Conservation (phyloP, 352 stramenopile species). For the Thalassiosira pacifica region DNA sequence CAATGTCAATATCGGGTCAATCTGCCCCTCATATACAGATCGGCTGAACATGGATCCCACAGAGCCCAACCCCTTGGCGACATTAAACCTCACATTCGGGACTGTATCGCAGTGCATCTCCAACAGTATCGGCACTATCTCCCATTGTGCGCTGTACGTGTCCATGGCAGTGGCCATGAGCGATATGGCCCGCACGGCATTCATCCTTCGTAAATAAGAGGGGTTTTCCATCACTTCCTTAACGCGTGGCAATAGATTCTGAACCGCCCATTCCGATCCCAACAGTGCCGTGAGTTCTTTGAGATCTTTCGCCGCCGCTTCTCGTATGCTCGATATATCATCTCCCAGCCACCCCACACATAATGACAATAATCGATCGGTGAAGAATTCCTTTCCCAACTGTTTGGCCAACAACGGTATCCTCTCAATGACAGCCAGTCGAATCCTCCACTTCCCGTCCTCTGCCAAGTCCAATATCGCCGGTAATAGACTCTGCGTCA, state of each 20-base stretch:
- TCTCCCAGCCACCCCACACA: conserved; percentile 98
- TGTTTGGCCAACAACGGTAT: conserved; percentile 96
- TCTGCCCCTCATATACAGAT: conserved; percentile 84
- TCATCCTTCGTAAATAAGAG: conserved; percentile 93
- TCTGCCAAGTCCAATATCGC: conserved; percentile 97
- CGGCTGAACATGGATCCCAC: conserved; percentile 88
- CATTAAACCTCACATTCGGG: conserved; percentile 99
- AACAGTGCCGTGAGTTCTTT: conserved; percentile 93
- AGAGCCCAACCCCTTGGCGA: conserved; percentile 94
- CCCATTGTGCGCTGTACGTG: conserved; percentile 80
- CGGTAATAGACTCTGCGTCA: conserved; percentile 94
- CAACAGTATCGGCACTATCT: conserved; percentile 93
- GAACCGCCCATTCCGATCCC: conserved; percentile 94
- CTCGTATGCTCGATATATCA: conserved; percentile 96
- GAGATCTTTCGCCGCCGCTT: conserved; percentile 96
- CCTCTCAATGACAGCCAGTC: conserved; percentile 98
- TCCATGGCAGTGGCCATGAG: conserved; percentile 79
- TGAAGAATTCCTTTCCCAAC: conserved; percentile 96
- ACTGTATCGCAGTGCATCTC: conserved; percentile 92
- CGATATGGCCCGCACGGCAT: conserved; percentile 73
- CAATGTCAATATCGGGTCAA: conserved; percentile 90
- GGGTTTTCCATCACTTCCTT: conserved; percentile 93
- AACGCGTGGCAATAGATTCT: conserved; percentile 94
- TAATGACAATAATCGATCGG: conserved; percentile 93
- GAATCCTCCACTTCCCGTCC: conserved; percentile 98